Evolutionary conservation across 495 filamentous ascomycete species (phyloP), one percentile per base, ranked within the genome.

Genomic region (Hypoxylon fuscum): DNA sequence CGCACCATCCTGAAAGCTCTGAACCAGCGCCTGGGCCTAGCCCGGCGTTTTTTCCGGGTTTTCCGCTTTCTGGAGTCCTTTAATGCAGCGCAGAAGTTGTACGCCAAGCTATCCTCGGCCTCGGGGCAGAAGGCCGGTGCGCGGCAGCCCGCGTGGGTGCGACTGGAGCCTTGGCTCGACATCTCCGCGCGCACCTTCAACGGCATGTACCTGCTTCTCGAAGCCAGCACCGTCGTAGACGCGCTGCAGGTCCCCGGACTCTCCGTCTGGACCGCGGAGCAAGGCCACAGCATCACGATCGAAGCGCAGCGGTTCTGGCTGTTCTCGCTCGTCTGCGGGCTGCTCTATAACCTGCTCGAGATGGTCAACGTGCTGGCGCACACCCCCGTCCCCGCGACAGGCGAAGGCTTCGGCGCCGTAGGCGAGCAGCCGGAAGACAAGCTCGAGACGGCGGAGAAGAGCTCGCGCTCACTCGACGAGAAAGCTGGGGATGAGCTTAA

Each of bases 271-370:
- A 69, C 59, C 18, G 68, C 68, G 10, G 32, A 15, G n/a, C 68
- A 66, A 15, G n/a, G n/a, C n/a, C 44, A 18, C 57, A 27, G 7
- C 22, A 3, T 79, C 34, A 59, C 71, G 21, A 47, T 81, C n/a
- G 84, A 89, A 62, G 85, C 78, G 2, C 85, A 88, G 68, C 76
- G 81, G 50, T 87, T 88, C 66, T 90, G 87, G 87, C 83, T 88
- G 50, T 84, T 85, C 53, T 78, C 80, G 0, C 64, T 90, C 3
- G 68, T 72, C 2, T 76, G 74, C 47, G 76, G 67, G 25, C 58
- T 68, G 0, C 27, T 64, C 0, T 55, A 53, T 7, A 68, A 64
- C 0, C 9, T 62, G 29, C 34, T 72, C n/a, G 57, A 58, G 66
- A 51, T 78, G 29, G 17, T 63, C n/a, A 55, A 55, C 46, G 20